Evolutionary conservation across 2,329 filamentous ascomycete species (phyloP).

Genomic region (Beauveria scarabaeidicola): DNA sequence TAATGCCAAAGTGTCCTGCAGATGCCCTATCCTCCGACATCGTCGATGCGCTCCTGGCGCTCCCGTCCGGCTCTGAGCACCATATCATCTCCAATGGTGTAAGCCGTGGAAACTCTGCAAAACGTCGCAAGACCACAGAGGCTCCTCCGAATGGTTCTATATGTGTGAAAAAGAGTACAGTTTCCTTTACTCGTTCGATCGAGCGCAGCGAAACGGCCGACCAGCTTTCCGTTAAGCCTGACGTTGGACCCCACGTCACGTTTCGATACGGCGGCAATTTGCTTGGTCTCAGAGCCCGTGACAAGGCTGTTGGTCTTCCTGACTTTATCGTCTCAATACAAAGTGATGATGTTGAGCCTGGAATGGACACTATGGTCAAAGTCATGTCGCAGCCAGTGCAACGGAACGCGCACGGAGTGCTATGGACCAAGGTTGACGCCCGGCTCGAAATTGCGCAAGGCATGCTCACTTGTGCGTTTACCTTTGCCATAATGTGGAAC

Average conservation of each 20-base stretch:
- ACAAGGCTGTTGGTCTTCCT: background rate
- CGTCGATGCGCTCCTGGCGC: slow-evolving; percentile 15
- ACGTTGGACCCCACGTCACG: slow-evolving; percentile 14
- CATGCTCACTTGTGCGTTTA: slow-evolving; percentile 16
- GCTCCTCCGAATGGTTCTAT: slow-evolving; percentile 15
- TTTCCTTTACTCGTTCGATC: slow-evolving; percentile 22
- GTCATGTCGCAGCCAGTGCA: background rate
- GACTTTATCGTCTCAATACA: background rate
- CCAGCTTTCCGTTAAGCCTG: slow-evolving; percentile 11
- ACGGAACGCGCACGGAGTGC: slow-evolving; percentile 18
- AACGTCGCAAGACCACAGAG: slow-evolving; percentile 23
- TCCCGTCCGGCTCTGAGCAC: slow-evolving; percentile 15
- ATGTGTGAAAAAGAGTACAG: slow-evolving; percentile 18
- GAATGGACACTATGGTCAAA: slow-evolving; percentile 13
- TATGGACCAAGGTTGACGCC: slow-evolving; percentile 29
- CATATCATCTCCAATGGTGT: slow-evolving; percentile 9
- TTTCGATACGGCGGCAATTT: slow-evolving; percentile 1
- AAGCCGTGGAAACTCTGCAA: slow-evolving; percentile 15
- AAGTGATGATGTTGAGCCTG: background rate
- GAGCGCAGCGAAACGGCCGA: slow-evolving; percentile 9
- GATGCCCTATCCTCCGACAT: slow-evolving; percentile 20
- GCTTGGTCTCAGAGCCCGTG: background rate
- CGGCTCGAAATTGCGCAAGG: background rate
- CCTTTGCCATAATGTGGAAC: slow-evolving; percentile 35
- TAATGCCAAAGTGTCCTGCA: background rate